These are phyloP conservation scores for Xylariaceae sp. DNA, from an alignment of 2,329 filamentous ascomycete genomes.

Conservation along the genomic window DNA sequence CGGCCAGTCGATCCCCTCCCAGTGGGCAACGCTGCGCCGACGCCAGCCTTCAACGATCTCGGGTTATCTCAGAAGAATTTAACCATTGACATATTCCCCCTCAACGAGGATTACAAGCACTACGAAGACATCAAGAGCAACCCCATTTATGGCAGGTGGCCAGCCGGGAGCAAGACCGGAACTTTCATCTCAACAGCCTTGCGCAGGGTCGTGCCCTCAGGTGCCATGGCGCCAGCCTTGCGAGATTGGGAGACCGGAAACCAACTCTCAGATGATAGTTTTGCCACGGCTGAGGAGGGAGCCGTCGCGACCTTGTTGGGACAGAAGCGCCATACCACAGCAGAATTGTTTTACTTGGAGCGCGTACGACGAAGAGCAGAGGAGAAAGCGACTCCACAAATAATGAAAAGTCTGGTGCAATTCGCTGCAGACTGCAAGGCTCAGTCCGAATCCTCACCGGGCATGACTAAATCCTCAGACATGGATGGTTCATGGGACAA, in stretches of 20 bases:
- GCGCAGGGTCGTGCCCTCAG: constrained; percentile 21
- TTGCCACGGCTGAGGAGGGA: constrained; percentile 22
- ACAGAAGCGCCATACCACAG: constrained; percentile 15
- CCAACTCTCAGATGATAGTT: constrained; percentile 22
- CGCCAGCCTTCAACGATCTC: constrained; percentile 18
- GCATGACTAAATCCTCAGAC: not conserved
- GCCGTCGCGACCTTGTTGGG: constrained; percentile 21
- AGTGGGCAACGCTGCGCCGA: constrained; percentile 9
- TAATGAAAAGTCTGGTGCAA: constrained; percentile 24
- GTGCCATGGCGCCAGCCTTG: constrained; percentile 25
- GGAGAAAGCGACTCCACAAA: constrained; percentile 16
- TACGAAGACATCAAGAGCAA: constrained; percentile 20
- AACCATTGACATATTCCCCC: constrained; percentile 27
- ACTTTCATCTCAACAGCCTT: constrained; percentile 27
- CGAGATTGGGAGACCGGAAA: constrained; percentile 31
- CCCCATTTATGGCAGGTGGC: constrained; percentile 29
- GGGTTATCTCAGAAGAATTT: constrained; percentile 25
- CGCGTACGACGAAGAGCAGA: constrained; percentile 20
- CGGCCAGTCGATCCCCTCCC: constrained; percentile 23
- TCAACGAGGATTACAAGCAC: constrained; percentile 26
- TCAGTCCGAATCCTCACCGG: not conserved
- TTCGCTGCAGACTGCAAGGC: constrained; percentile 17
- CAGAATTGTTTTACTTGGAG: constrained; percentile 20
- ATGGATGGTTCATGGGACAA: no score
- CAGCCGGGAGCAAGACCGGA: constrained; percentile 17